Evolutionary conservation across 495 filamentous ascomycete species (phyloP).

Genomic region (Aspergillus incahuasiensis): DNA sequence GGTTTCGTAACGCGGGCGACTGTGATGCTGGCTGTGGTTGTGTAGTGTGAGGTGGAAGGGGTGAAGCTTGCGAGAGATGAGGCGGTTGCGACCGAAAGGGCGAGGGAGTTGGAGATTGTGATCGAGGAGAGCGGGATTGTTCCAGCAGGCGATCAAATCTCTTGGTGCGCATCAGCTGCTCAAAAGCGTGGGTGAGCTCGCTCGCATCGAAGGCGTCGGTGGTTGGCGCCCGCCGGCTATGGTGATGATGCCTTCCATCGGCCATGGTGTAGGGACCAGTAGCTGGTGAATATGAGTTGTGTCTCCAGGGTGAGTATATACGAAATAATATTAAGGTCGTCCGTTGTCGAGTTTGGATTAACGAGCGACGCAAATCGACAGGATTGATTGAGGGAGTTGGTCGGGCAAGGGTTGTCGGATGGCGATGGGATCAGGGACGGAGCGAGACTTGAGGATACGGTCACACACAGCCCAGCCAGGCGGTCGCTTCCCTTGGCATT

Average conservation of each 20-base stretch:
- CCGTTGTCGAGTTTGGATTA: slow-evolving; percentile 1
- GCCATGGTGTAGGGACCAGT: slow-evolving; percentile 33
- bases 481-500: slow-evolving; percentile 28
- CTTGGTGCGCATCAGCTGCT: slow-evolving; percentile 70
- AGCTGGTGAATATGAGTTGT: slow-evolving; percentile 4
- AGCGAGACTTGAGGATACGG: slow-evolving; percentile 15
- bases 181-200: slow-evolving; percentile 61
- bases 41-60: slow-evolving; percentile 35
- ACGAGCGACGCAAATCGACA: background rate
- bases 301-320: slow-evolving; percentile 18
- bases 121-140: slow-evolving; percentile 53
- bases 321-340: background rate
- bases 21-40: slow-evolving; percentile 34
- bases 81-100: slow-evolving; percentile 24
- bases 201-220: slow-evolving; percentile 39
- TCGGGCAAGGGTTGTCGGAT: slow-evolving; percentile 6
- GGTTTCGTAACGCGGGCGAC: slow-evolving; percentile 57
- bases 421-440: slow-evolving; percentile 21
- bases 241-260: slow-evolving; percentile 35
- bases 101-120: slow-evolving; percentile 40
- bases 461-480: slow-evolving; percentile 30
- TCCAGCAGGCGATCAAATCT: slow-evolving; percentile 70
- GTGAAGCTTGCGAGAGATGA: slow-evolving; percentile 39
- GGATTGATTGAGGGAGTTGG: background rate
- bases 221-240: slow-evolving; percentile 27